Evolutionary conservation across 192 early-diverging fungal genomes (phyloP).

Genomic region (Umbelopsis vinacea): DNA sequence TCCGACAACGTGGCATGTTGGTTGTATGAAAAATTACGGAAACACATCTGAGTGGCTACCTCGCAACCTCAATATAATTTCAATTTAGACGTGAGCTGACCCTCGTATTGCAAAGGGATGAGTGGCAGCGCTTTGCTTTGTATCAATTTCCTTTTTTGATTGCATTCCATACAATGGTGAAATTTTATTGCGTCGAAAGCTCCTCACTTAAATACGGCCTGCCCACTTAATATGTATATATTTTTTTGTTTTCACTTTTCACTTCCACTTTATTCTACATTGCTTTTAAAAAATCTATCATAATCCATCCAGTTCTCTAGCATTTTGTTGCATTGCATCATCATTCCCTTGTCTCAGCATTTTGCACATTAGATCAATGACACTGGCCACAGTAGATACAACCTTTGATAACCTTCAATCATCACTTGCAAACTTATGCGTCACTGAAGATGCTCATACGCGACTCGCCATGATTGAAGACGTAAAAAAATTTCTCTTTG

Average conservation of each 20-base stretch:
- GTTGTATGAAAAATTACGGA: slow-evolving; percentile 14
- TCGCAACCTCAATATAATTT: neutral
- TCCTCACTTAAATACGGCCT: neutral
- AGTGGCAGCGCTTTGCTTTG: slow-evolving; percentile 17
- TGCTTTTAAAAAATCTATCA: neutral
- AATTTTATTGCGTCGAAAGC: slow-evolving; percentile 12
- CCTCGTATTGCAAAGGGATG: slow-evolving; percentile 18
- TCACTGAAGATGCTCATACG: slow-evolving; percentile 20
- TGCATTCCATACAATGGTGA: slow-evolving; percentile 19
- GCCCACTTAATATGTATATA: neutral
- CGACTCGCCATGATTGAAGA: slow-evolving; percentile 47
- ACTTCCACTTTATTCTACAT: slow-evolving; percentile 7
- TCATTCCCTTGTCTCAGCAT: neutral
- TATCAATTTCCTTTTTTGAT: slow-evolving; percentile 17
- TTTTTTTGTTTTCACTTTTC: neutral
- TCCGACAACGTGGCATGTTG: slow-evolving; percentile 6
- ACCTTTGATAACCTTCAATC: slow-evolving; percentile 11
- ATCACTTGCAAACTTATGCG: slow-evolving; percentile 19
- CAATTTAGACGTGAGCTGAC: slow-evolving; percentile 21
- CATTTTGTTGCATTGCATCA: neutral
- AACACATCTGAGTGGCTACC: neutral
- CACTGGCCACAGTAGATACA: slow-evolving; percentile 14
- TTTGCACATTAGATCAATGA: neutral
- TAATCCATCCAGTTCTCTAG: neutral
- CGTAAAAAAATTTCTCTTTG: slow-evolving; percentile 61